phyloP scores from a whole-genome alignment of 1,284 basidiomycete species.

The Sporisorium sorghi region DNA sequence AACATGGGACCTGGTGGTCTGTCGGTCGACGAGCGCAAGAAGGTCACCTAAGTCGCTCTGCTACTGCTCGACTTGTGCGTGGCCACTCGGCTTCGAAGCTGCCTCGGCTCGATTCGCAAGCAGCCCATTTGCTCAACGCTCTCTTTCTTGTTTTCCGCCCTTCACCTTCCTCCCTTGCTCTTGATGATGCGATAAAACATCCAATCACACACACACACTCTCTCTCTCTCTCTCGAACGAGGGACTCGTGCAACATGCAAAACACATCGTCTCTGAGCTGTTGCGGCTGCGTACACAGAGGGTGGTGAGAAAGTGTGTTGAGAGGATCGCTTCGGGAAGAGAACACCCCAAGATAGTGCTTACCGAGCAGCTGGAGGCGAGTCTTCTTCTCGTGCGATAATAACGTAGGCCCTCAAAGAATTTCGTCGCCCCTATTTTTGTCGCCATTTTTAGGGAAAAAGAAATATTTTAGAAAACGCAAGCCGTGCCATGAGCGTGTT shows the following conservation, averaged over 20 bases:
- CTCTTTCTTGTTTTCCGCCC: neutral
- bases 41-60: conserved; percentile 72
- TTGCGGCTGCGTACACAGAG: no score
- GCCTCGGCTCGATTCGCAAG: neutral
- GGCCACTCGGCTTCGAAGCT: neutral
- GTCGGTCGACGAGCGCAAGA: conserved; percentile 99
- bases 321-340: no score
- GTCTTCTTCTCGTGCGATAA: neutral
- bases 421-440: neutral
- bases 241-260: neutral
- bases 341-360: no score
- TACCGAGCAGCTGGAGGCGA: neutral
- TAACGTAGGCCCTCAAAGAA: neutral
- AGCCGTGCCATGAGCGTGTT: no score
- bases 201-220: neutral
- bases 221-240: no score
- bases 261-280: neutral
- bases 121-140: neutral
- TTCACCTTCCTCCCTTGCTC: neutral
- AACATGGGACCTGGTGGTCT: conserved; percentile 98
- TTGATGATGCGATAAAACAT: neutral
- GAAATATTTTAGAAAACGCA: neutral
- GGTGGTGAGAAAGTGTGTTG: no score
- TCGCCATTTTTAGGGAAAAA: neutral
- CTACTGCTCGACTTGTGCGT: neutral